These are phyloP conservation scores for Serendipita vermifera DNA, from an alignment of 768 basidiomycete genomes.

Conservation along the genomic window DNA sequence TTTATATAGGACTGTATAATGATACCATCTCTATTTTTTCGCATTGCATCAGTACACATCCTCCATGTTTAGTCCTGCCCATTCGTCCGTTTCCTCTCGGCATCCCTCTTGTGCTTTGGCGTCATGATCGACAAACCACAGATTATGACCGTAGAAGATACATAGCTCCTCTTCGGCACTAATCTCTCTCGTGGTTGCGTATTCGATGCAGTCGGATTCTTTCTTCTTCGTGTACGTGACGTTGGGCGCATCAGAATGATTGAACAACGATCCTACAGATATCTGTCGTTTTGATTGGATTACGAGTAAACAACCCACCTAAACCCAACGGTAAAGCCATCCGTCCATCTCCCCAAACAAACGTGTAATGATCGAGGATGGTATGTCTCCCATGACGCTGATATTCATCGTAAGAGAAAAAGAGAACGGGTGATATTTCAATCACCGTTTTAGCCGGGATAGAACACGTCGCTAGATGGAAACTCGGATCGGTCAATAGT, in stretches of 20 bases:
- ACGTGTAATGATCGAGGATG: conserved; percentile 60
- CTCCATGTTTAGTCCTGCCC: neutral
- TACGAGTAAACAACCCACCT: conserved; percentile 32
- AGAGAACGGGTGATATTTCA: conserved; percentile 76
- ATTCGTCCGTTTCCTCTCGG: neutral
- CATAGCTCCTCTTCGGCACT: conserved; percentile 57
- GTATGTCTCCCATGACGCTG: conserved; percentile 47
- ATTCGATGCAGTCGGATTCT: conserved; percentile 46
- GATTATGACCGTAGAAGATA: conserved; percentile 59
- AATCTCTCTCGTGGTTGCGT: conserved; percentile 42
- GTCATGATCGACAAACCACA: conserved; percentile 39
- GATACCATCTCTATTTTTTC: no score
- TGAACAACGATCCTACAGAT: conserved; percentile 61
- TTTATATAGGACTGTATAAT: no score
- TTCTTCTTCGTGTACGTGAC: conserved; percentile 49
- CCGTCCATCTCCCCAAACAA: conserved; percentile 56
- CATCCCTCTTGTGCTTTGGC: no score
- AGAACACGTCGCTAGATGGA: no score
- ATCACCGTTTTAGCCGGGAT: no score
- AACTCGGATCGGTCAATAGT: no score
- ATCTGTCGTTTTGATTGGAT: neutral
- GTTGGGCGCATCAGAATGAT: conserved; percentile 60
- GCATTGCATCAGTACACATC: no score
- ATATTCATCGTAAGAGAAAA: conserved; percentile 62
- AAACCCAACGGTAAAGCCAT: conserved; percentile 72